phyloP scores from a whole-genome alignment of 441 rosid genomes.

The Gossypium laxum region DNA sequence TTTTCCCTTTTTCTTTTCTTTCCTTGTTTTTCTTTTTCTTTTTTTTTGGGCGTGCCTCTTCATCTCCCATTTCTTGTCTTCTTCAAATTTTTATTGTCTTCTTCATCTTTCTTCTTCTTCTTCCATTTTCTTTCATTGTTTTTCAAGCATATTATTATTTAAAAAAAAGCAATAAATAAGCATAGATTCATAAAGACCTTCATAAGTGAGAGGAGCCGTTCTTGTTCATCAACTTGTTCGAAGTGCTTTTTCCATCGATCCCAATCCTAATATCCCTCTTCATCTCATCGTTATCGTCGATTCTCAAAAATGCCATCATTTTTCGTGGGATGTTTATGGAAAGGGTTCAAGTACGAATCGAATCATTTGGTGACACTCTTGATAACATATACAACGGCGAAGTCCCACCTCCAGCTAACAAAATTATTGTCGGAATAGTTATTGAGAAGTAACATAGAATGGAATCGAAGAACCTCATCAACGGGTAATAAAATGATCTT shows the following conservation, averaged over 20 bases:
- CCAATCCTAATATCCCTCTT: constrained; percentile 69
- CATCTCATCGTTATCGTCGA: background rate
- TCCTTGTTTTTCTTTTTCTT: no score
- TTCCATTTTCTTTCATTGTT: no score
- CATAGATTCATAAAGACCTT: constrained; percentile 38
- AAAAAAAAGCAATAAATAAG: background rate
- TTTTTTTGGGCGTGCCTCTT: no score
- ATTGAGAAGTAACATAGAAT: constrained; percentile 40
- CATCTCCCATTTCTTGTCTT: no score
- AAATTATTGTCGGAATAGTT: constrained; percentile 21
- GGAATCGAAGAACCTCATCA: constrained; percentile 27
- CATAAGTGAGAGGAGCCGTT: constrained; percentile 53
- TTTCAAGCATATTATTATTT: background rate
- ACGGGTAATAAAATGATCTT: constrained; percentile 40
- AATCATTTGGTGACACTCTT: constrained; percentile 42
- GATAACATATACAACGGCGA: constrained; percentile 43
- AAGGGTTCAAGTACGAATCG: constrained; percentile 37
- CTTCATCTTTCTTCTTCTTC: no score
- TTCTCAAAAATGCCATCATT: constrained; percentile 7
- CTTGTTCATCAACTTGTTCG: constrained; percentile 67
- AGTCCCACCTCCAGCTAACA: constrained; percentile 40
- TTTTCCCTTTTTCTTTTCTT: no score
- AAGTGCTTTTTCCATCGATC: constrained; percentile 86
- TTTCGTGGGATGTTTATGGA: background rate
- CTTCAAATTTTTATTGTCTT: no score